Percentiles rank a stretch among this genome's conserved stretches.
Conservation (phyloP, 2,329 filamentous ascomycete genomes). For the Colletotrichum phormii region DNA sequence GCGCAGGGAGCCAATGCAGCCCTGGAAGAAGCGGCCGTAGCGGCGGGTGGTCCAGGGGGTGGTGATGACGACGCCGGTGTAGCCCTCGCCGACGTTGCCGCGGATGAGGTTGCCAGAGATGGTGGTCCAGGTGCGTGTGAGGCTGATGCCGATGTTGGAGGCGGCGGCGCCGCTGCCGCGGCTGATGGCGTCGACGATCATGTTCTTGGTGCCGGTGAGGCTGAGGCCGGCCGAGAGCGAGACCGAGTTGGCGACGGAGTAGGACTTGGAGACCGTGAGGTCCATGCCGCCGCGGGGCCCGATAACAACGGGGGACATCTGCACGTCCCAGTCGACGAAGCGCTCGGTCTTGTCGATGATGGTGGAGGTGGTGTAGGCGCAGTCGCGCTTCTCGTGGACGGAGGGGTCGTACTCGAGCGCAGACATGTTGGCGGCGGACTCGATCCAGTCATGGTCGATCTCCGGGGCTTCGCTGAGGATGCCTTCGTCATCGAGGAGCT, state of each 20-base stretch:
- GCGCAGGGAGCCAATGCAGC: conserved; percentile 23
- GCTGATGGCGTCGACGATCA: too few relatives aligned
- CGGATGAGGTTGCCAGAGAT: conserved; percentile 12
- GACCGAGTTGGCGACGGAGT: conserved; percentile 20
- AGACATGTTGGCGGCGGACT: background rate
- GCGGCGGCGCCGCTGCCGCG: too few relatives aligned
- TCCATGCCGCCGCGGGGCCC: conserved; percentile 29
- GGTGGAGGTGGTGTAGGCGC: conserved; percentile 13
- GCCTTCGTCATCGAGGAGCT: background rate
- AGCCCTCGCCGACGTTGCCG: conserved; percentile 22
- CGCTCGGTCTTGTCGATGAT: conserved; percentile 22
- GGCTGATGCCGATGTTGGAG: conserved; percentile 3
- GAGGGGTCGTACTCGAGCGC: conserved; percentile 8
- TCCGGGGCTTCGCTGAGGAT: background rate
- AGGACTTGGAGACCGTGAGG: conserved; percentile 28
- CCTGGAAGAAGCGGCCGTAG: conserved; percentile 32
- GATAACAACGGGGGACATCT: conserved; percentile 35
- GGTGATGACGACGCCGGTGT: conserved; percentile 28
- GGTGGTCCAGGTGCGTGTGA: conserved; percentile 31
- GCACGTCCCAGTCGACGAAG: conserved; percentile 35
- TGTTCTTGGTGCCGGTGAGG: conserved; percentile 11
- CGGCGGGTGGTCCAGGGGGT: conserved; percentile 33
- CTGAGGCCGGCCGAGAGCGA: conserved; percentile 9
- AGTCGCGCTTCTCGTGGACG: conserved; percentile 20
- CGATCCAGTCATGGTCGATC: conserved; percentile 10